phyloP scores from a whole-genome alignment of 179 eudicot genomes.

The Nepenthes alata region DNA sequence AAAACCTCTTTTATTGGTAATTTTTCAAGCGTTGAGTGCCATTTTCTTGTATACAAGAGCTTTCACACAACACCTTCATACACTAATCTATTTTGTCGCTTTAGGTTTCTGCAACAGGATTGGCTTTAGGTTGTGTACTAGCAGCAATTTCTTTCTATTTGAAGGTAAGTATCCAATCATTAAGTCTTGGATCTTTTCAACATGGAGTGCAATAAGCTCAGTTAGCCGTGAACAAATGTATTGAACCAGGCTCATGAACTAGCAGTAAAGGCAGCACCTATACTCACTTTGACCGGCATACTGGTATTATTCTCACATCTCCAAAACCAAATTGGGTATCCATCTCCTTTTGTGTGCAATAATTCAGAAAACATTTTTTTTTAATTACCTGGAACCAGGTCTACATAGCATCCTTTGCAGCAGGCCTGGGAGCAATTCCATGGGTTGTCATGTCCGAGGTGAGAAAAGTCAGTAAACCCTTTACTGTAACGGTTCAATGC shows the following conservation, averaged over 20 bases:
- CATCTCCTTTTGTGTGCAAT: neutral
- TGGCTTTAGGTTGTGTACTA: constrained; percentile 24
- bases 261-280: constrained; percentile 21
- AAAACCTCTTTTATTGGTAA: constrained; percentile 37
- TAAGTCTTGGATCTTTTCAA: neutral
- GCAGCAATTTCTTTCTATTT: constrained; percentile 29
- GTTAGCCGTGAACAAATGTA: neutral
- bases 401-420: constrained; percentile 45
- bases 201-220: neutral
- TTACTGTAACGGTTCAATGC: neutral
- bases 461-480: neutral
- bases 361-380: neutral
- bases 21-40: neutral
- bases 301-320: constrained; percentile 16
- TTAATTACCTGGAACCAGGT: constrained; percentile 13
- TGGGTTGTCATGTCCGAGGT: constrained; percentile 97
- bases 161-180: constrained; percentile 15
- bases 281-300: constrained; percentile 30
- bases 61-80: neutral
- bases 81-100: neutral
- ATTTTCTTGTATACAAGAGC: neutral
- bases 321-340: neutral
- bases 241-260: constrained; percentile 13
- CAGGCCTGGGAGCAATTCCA: constrained; percentile 81
- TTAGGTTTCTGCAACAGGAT: constrained; percentile 34